phyloP scores from a whole-genome alignment of 768 basidiomycete species.

The Pulveroboletus sp. region DNA sequence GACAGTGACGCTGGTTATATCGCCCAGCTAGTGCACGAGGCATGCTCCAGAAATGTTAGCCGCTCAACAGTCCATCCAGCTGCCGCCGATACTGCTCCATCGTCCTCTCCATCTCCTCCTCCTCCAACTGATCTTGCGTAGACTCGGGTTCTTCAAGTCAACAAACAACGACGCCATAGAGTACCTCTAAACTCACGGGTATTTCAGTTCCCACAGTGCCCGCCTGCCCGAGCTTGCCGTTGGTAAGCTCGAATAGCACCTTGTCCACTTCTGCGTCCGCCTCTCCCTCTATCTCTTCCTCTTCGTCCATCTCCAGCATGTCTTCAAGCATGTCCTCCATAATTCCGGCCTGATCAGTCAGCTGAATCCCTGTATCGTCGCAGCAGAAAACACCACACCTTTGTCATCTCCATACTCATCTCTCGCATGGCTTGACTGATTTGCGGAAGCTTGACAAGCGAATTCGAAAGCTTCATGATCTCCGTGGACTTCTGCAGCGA shows the following conservation, averaged over 20 bases:
- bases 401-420: slow-evolving; percentile 99
- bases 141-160: slow-evolving; percentile 36
- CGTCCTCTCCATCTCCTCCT: slow-evolving; percentile 80
- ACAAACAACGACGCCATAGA: not conserved
- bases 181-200: slow-evolving; percentile 53
- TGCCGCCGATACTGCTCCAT: slow-evolving; percentile 91
- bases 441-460: slow-evolving; percentile 87
- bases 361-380: slow-evolving; percentile 4
- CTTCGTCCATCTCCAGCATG: slow-evolving; percentile 85
- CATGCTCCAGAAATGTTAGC: slow-evolving; percentile 9
- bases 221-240: slow-evolving; percentile 90
- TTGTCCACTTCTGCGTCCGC: slow-evolving; percentile 98
- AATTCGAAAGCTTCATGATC: slow-evolving; percentile 98
- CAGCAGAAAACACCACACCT: slow-evolving; percentile 48
- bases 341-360: slow-evolving; percentile 74
- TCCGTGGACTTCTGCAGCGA: slow-evolving; percentile 96
- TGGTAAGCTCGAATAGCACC: slow-evolving; percentile 89
- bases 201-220: slow-evolving; percentile 66
- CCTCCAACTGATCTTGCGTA: slow-evolving; percentile 57
- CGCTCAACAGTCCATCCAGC: slow-evolving; percentile 78
- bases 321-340: slow-evolving; percentile 99
- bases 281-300: slow-evolving; percentile 93
- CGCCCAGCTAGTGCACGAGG: not conserved
- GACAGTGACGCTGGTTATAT: not conserved
- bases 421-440: slow-evolving; percentile 90